These are phyloP conservation scores for Calocybe indica DNA, from an alignment of 768 basidiomycete species.

Conservation along the genomic window DNA sequence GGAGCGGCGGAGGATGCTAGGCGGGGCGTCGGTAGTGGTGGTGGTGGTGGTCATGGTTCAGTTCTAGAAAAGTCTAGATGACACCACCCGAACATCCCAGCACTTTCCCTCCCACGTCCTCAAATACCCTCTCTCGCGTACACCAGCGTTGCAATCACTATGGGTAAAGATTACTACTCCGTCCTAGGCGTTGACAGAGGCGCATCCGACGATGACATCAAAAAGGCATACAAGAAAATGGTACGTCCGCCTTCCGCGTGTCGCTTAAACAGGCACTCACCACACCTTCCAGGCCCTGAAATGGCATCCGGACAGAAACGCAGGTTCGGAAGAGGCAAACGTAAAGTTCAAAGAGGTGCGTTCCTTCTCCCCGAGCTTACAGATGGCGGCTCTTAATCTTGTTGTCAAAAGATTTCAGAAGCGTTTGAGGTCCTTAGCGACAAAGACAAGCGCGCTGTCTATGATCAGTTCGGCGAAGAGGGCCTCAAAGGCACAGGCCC, in stretches of 20 bases:
- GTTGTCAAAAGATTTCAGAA: constrained; percentile 68
- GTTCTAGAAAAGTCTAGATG: constrained; percentile 10
- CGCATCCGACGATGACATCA: constrained; percentile 83
- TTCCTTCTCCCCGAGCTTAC: not conserved
- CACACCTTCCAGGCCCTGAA: constrained; percentile 58
- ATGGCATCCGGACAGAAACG: constrained; percentile 94
- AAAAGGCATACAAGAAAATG: constrained; percentile 95
- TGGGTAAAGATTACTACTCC: constrained; percentile 90
- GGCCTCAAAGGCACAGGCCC: constrained; percentile 75
- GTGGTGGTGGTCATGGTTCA: not conserved
- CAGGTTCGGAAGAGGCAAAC: constrained; percentile 77
- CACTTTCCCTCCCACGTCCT: not conserved
- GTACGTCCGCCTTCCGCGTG: constrained; percentile 26
- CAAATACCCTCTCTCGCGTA: constrained; percentile 5
- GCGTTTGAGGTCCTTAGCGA: constrained; percentile 95
- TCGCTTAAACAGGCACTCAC: not conserved
- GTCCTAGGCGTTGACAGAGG: constrained; percentile 65
- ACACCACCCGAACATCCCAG: constrained; percentile 10
- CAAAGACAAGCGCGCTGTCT: constrained; percentile 75
- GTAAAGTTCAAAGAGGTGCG: constrained; percentile 88
- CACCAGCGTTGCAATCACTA: constrained; percentile 19
- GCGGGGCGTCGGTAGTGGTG: not conserved
- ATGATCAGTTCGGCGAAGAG: constrained; percentile 94
- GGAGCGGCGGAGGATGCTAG: constrained; percentile 44
- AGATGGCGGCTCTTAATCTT: not conserved